Percentiles rank a stretch among this genome's conserved stretches.
Conservation (phyloP, 2,329 filamentous ascomycete genomes). For the Alternaria longipes region DNA sequence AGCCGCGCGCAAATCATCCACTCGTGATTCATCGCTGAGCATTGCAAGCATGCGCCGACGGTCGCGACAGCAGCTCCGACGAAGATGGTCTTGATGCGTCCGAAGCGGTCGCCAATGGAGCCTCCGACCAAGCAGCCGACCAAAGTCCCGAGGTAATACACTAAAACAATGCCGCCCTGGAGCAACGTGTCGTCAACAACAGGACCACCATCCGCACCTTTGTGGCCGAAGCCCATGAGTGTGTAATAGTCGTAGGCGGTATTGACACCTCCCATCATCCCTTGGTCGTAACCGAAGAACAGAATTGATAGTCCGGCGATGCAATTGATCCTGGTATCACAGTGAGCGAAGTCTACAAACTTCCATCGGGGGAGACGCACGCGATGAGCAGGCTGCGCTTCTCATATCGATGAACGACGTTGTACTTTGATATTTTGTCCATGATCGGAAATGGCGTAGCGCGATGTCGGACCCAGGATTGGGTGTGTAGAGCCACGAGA, state of each 20-base stretch:
- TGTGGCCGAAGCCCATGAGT: constrained; percentile 43
- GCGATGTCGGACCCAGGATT: background rate
- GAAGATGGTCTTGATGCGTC: constrained; percentile 42
- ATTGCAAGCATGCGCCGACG: constrained; percentile 69
- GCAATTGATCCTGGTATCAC: constrained; percentile 33
- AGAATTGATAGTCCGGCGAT: constrained; percentile 43
- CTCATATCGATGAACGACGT: constrained; percentile 37
- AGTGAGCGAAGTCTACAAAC: background rate
- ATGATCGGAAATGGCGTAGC: constrained; percentile 14
- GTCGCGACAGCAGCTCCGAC: constrained; percentile 36
- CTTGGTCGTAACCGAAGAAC: constrained; percentile 48
- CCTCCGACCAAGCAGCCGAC: constrained; percentile 38
- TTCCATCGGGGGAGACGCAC: background rate
- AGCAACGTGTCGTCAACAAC: constrained; percentile 38
- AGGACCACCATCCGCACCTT: constrained; percentile 32
- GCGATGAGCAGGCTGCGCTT: constrained; percentile 42
- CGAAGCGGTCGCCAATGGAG: constrained; percentile 36
- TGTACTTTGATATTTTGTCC: constrained; percentile 39
- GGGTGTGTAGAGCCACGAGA: background rate
- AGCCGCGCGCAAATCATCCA: constrained; percentile 66
- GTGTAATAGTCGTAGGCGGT: constrained; percentile 44
- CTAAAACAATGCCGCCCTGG: constrained; percentile 46
- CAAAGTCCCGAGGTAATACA: constrained; percentile 45
- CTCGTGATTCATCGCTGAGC: constrained; percentile 69
- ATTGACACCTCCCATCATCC: constrained; percentile 48